Conservation (phyloP, 768 basidiomycete genomes). For the Trametes coccinea region DNA sequence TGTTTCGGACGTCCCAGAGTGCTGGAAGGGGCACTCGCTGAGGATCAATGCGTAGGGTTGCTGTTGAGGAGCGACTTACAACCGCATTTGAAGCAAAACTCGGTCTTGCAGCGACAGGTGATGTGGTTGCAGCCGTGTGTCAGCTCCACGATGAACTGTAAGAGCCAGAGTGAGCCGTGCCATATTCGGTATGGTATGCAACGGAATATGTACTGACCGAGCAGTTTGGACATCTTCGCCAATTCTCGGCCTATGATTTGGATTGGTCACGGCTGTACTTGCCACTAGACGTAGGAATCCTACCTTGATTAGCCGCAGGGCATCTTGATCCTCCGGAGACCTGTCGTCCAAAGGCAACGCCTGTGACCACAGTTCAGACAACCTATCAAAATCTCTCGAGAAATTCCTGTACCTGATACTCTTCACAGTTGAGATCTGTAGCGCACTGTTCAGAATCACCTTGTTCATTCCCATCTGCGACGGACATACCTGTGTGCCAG, state of each 20-base stretch:
- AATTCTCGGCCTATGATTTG: conserved; percentile 35
- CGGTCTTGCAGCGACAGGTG: conserved; percentile 38
- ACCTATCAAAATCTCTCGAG: neutral
- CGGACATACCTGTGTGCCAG: conserved; percentile 37
- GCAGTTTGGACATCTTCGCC: conserved; percentile 41
- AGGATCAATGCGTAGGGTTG: neutral
- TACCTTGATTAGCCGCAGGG: conserved; percentile 38
- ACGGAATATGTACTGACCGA: conserved; percentile 19
- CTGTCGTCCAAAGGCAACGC: conserved; percentile 39
- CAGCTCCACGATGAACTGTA: conserved; percentile 30
- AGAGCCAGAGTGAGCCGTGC: neutral
- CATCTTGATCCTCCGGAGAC: conserved; percentile 40
- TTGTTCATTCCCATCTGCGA: neutral
- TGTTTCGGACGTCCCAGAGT: conserved; percentile 28
- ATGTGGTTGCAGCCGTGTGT: conserved; percentile 39
- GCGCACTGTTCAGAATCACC: neutral
- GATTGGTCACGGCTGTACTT: neutral
- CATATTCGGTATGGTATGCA: too few species aligned
- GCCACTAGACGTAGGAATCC: neutral
- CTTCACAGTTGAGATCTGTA: conserved; percentile 34
- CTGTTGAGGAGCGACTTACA: conserved; percentile 25
- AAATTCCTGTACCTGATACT: conserved; percentile 29
- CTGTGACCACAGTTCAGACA: conserved; percentile 20
- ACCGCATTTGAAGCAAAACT: conserved; percentile 45
- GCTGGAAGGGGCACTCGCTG: conserved; percentile 1